These are phyloP conservation scores for Graphilbum ipis-grandicollis DNA, from an alignment of 2,329 filamentous ascomycete species.

Conservation along the genomic window DNA sequence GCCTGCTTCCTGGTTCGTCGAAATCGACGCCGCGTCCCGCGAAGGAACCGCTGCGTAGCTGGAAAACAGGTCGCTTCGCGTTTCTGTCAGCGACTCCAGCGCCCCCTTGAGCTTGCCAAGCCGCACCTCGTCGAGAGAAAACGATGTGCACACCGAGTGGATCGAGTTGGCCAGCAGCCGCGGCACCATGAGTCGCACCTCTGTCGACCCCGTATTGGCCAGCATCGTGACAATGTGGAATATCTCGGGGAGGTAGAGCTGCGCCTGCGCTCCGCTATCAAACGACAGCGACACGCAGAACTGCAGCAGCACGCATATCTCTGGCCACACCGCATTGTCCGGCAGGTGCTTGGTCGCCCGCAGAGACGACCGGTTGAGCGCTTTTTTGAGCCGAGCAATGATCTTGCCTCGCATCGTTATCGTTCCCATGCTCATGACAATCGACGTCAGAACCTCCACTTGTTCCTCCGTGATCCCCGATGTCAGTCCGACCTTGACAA, in stretches of 20 bases:
- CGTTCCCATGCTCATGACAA: conserved; percentile 45
- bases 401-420: conserved; percentile 48
- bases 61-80: conserved; percentile 39
- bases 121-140: conserved; percentile 41
- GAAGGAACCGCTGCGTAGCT: conserved; percentile 23
- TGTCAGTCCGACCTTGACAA: conserved; percentile 43
- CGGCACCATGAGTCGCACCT: conserved; percentile 42
- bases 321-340: conserved; percentile 52
- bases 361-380: conserved; percentile 47
- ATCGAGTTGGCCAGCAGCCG: conserved; percentile 48
- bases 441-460: conserved; percentile 42
- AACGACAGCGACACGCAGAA: conserved; percentile 52
- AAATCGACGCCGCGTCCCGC: conserved; percentile 36
- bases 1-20: conserved; percentile 34
- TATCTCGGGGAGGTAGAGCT: conserved; percentile 50
- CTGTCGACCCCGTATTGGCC: conserved; percentile 42
- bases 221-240: conserved; percentile 58
- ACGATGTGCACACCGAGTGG: conserved; percentile 50
- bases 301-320: conserved; percentile 48
- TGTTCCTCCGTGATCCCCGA: conserved; percentile 41
- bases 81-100: conserved; percentile 41
- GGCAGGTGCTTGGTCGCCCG: conserved; percentile 47
- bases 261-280: conserved; percentile 48
- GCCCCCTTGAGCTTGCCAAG: conserved; percentile 36
- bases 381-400: conserved; percentile 47